Percentiles rank a stretch among this genome's conserved stretches.
Conservation (phyloP, 805 yeast species). For the Saccharomyces paradoxus region DNA sequence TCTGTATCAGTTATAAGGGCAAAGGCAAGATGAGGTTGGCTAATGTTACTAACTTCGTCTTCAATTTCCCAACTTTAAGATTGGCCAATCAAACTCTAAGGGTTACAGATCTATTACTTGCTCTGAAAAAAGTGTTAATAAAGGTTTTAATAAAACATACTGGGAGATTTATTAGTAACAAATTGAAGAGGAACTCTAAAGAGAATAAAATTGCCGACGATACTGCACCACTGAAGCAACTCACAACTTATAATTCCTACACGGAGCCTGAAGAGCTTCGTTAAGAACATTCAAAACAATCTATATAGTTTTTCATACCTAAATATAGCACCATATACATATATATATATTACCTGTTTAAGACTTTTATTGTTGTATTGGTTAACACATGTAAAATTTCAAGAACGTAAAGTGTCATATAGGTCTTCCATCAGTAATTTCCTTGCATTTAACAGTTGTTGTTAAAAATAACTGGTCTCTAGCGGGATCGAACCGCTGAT, state of each 20-base stretch:
- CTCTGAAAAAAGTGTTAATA: constrained; percentile 54
- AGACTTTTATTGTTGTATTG: no score
- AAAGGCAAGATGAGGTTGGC: constrained; percentile 59
- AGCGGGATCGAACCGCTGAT: constrained; percentile 8
- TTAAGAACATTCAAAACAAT: not conserved
- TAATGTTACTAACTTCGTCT: constrained; percentile 66
- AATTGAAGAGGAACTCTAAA: constrained; percentile 35
- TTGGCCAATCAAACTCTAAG: constrained; percentile 65
- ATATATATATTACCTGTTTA: no score
- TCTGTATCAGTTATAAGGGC: constrained; percentile 71
- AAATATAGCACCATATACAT: no score
- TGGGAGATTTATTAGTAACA: constrained; percentile 74
- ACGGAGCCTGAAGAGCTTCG: constrained; percentile 9
- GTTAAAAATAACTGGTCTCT: constrained; percentile 7
- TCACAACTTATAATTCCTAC: constrained; percentile 10
- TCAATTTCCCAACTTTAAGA: constrained; percentile 54
- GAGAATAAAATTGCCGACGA: constrained; percentile 1
- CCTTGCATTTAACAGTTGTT: no score
- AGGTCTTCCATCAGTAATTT: not conserved
- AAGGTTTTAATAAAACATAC: constrained; percentile 54
- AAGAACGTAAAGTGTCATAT: not conserved
- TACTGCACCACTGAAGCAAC: constrained; percentile 5
- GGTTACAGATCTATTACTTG: constrained; percentile 53
- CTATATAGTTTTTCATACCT: not conserved
- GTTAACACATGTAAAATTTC: not conserved